phyloP scores from a whole-genome alignment of 129 eudicot species.

The Flaveria robusta region DNA sequence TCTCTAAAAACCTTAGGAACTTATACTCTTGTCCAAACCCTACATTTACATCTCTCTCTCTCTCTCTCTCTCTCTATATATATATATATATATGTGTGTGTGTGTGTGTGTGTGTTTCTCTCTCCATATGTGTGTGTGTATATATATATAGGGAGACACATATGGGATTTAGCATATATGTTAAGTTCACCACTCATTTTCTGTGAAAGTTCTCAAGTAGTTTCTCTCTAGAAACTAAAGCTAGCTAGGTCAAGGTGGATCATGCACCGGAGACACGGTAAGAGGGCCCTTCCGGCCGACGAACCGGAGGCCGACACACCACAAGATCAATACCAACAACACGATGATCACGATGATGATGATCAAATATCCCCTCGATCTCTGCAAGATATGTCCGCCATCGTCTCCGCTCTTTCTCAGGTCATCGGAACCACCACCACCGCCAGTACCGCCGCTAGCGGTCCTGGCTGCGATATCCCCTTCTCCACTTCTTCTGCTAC shows the following conservation, averaged over 20 bases:
- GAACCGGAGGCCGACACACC: slow-evolving; percentile 35
- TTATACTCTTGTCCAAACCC: slow-evolving; percentile 26
- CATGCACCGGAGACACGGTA: slow-evolving; percentile 50
- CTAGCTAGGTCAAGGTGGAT: slow-evolving; percentile 35
- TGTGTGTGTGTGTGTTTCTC: too few relatives aligned
- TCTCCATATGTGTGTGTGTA: not conserved
- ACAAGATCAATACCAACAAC: slow-evolving; percentile 3
- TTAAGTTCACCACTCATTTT: slow-evolving; percentile 19
- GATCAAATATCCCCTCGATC: slow-evolving; percentile 55
- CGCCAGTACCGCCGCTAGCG: not conserved
- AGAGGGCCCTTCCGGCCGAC: slow-evolving; percentile 63
- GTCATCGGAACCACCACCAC: slow-evolving; percentile 48
- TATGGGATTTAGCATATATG: not conserved
- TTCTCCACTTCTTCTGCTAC: slow-evolving; percentile 5
- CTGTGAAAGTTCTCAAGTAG: not conserved
- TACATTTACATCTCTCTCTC: not conserved
- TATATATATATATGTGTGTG: too few relatives aligned
- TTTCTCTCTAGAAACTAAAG: not conserved
- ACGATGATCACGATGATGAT: not conserved
- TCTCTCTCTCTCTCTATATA: slow-evolving; percentile 13
- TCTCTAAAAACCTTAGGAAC: not conserved
- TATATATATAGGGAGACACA: not conserved
- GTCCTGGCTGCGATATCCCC: not conserved
- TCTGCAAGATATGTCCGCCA: slow-evolving; percentile 71
- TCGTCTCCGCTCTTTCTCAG: slow-evolving; percentile 80